phyloP scores from a whole-genome alignment of 345 rosid species.

The Eutrema japonicum region DNA sequence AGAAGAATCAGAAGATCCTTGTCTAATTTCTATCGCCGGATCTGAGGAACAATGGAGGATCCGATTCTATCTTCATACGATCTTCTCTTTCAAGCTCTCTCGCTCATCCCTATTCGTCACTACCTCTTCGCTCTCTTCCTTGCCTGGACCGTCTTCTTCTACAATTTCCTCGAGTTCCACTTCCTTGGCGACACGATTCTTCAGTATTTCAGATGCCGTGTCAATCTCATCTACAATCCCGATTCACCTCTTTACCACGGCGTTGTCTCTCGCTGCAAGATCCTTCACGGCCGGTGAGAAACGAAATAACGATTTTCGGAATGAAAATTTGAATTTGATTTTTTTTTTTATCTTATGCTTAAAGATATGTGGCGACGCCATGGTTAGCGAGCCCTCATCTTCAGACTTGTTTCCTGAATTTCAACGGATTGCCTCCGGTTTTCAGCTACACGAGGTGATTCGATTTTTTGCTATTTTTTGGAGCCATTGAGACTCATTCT shows the following conservation, averaged over 20 bases:
- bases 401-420: slow-evolving; percentile 70
- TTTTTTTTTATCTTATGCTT: not conserved
- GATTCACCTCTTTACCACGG: slow-evolving; percentile 57
- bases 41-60: slow-evolving; percentile 25
- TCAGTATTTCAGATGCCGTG: slow-evolving; percentile 51
- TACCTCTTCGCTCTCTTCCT: slow-evolving; percentile 47
- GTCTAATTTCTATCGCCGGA: not conserved
- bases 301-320: not conserved
- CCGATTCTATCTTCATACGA: slow-evolving; percentile 47
- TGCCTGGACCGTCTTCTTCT: slow-evolving; percentile 46
- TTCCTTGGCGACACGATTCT: slow-evolving; percentile 60
- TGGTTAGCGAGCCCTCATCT: slow-evolving; percentile 93
- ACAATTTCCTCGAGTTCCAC: slow-evolving; percentile 73
- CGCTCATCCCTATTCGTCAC: slow-evolving; percentile 58
- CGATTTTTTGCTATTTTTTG: not conserved
- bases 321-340: not conserved
- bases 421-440: slow-evolving; percentile 74
- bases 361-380: slow-evolving; percentile 70
- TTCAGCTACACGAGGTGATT: slow-evolving; percentile 73
- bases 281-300: slow-evolving; percentile 70
- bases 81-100: slow-evolving; percentile 53
- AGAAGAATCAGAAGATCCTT: not conserved
- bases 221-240: slow-evolving; percentile 52
- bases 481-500: not conserved
- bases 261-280: slow-evolving; percentile 67